Evolutionary conservation across 2,329 filamentous ascomycete species (phyloP).

Genomic region (Ascochyta rabiei): DNA sequence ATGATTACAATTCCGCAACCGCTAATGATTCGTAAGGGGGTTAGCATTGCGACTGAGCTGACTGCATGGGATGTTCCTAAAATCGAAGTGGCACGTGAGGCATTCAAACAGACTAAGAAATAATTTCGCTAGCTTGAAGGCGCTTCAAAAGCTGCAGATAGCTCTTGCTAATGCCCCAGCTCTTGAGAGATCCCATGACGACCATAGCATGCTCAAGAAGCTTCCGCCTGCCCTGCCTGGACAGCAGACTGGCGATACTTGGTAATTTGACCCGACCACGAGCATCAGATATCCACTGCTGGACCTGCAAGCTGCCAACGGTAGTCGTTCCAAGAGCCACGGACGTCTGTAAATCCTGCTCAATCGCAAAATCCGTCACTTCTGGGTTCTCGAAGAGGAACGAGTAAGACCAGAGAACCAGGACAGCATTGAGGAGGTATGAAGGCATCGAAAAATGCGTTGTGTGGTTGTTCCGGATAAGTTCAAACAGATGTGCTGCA

Average conservation of each 20-base stretch:
- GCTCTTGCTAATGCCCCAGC: constrained; percentile 4
- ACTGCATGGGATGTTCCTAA: too few relatives aligned
- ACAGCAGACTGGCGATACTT: not conserved
- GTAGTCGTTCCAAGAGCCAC: too few relatives aligned
- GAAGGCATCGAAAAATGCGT: constrained; percentile 4
- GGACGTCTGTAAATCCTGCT: not conserved
- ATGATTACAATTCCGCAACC: too few relatives aligned
- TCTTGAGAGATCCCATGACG: not conserved
- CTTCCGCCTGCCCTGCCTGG: not conserved
- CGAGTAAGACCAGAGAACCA: not conserved
- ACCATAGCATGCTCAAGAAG: not conserved
- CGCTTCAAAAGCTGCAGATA: not conserved
- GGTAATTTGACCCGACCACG: not conserved
- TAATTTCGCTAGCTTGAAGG: not conserved
- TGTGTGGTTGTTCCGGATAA: constrained; percentile 4
- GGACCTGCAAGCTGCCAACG: too few relatives aligned
- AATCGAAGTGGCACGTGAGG: too few relatives aligned
- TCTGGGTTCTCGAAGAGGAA: not conserved
- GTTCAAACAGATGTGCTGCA: constrained; percentile 3
- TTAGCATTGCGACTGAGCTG: too few relatives aligned
- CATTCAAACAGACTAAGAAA: not conserved
- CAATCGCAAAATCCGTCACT: not conserved
- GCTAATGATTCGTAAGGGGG: too few relatives aligned
- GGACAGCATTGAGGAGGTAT: not conserved
- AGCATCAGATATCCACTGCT: not conserved